phyloP scores from a whole-genome alignment of 2,329 filamentous ascomycete species.

The Penicillium sp. region DNA sequence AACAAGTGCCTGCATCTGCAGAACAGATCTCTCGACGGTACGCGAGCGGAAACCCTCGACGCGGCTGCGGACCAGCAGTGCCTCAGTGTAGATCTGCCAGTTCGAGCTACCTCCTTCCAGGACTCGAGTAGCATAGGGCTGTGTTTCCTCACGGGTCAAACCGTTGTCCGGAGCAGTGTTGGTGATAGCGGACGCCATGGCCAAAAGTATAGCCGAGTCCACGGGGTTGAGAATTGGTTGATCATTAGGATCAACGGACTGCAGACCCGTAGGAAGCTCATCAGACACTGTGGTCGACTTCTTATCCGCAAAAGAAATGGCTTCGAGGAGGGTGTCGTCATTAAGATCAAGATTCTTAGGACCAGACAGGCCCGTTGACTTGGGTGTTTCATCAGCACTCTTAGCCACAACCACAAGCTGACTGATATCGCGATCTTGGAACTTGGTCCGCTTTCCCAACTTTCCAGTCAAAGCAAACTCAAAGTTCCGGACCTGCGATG shows the following conservation, averaged over 20 bases:
- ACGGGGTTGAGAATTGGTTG: conserved; percentile 81
- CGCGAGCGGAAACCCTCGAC: conserved; percentile 86
- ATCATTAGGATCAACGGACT: conserved; percentile 69
- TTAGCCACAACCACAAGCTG: conserved; percentile 90
- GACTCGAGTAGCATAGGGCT: conserved; percentile 87
- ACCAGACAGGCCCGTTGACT: conserved; percentile 35
- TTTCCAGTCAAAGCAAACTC: conserved; percentile 81
- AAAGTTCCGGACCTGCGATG: conserved; percentile 68
- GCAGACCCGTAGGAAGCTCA: conserved; percentile 63
- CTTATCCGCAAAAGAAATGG: conserved; percentile 72
- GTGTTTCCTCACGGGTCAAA: conserved; percentile 87
- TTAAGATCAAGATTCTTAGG: conserved; percentile 78
- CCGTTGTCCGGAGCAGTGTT: conserved; percentile 84
- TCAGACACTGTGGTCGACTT: conserved; percentile 43
- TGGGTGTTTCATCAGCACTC: conserved; percentile 56
- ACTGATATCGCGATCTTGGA: conserved; percentile 58
- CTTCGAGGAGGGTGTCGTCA: conserved; percentile 89
- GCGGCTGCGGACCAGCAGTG: conserved; percentile 81
- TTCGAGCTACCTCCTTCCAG: conserved; percentile 87
- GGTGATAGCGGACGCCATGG: conserved; percentile 79
- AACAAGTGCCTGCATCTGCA: conserved; percentile 92
- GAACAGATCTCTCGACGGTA: conserved; percentile 82
- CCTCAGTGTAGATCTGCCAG: conserved; percentile 98
- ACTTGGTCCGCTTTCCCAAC: conserved; percentile 66
- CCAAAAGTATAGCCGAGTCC: conserved; percentile 85